Conservation (phyloP, 768 basidiomycete species). For the Lactarius evosmus region DNA sequence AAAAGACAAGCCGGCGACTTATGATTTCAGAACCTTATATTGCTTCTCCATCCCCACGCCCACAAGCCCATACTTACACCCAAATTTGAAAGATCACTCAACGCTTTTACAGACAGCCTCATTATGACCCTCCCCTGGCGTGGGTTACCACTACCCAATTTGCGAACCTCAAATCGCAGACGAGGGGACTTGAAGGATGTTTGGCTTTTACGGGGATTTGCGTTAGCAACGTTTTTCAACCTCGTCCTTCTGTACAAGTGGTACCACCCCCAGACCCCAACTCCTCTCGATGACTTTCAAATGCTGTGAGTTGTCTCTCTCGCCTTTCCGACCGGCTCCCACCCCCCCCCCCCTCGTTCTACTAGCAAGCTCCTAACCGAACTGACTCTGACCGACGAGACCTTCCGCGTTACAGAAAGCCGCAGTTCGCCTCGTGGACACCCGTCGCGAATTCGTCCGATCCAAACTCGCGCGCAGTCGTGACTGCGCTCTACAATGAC, state of each 20-base stretch:
- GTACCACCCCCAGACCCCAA: background rate
- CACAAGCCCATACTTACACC: background rate
- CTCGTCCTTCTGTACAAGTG: slow-evolving; percentile 8
- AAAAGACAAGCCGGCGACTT: background rate
- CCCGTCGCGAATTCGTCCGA: background rate
- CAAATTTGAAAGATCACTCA: background rate
- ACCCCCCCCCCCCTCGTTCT: background rate
- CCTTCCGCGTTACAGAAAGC: slow-evolving; percentile 5
- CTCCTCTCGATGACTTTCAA: slow-evolving; percentile 23
- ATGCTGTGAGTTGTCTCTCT: slow-evolving; percentile 8
- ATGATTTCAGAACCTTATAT: background rate
- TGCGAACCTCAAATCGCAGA: background rate
- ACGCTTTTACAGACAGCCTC: background rate
- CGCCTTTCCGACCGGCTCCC: background rate
- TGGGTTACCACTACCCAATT: background rate
- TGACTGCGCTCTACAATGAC: slow-evolving; percentile 36
- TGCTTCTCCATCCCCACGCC: background rate
- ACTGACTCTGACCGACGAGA: background rate
- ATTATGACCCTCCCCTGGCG: slow-evolving; percentile 1
- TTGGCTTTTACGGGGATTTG: slow-evolving; percentile 4
- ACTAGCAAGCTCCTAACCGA: background rate
- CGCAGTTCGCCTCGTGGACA: slow-evolving; percentile 6
- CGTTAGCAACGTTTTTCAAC: slow-evolving; percentile 5
- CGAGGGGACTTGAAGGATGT: background rate
- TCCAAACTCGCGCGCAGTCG: slow-evolving; percentile 30